These are phyloP conservation scores for Nevesoporus exiguus DNA, from an alignment of 768 basidiomycete genomes.

Conservation along the genomic window DNA sequence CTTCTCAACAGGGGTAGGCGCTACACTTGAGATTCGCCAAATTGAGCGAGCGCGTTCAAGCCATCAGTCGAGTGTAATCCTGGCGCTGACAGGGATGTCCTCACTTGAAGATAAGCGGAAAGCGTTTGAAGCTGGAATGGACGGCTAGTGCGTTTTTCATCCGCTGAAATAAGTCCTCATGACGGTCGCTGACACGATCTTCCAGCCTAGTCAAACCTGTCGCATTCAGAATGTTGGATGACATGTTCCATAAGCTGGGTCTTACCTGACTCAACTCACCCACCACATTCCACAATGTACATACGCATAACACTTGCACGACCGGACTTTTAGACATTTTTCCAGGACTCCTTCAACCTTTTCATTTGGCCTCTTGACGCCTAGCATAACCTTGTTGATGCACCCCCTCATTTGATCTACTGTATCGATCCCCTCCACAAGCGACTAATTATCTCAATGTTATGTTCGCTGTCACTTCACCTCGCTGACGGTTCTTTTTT, in stretches of 20 bases:
- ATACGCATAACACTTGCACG: conserved; percentile 3
- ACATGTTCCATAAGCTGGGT: conserved; percentile 76
- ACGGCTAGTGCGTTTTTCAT: conserved; percentile 79
- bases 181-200: conserved; percentile 1
- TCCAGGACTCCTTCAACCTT: background rate
- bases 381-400: conserved; percentile 5
- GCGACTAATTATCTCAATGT: conserved; percentile 3
- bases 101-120: conserved; percentile 87
- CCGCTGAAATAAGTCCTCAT: background rate
- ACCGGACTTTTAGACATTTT: conserved; percentile 10
- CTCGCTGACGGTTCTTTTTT: background rate
- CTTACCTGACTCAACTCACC: conserved; percentile 32
- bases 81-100: conserved; percentile 92
- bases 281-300: conserved; percentile 14
- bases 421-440: conserved; percentile 7
- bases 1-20: conserved; percentile 60
- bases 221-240: conserved; percentile 86
- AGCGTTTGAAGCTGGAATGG: conserved; percentile 90
- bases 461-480: conserved; percentile 4
- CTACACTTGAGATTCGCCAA: conserved; percentile 77
- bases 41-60: conserved; percentile 51
- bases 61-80: conserved; percentile 49
- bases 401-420: conserved; percentile 2
- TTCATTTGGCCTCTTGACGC: background rate
- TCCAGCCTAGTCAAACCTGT: conserved; percentile 90